Base-by-base conservation (phyloP, 2,329 filamentous ascomycete genomes). In the Colletotrichum kahawae region DNA sequence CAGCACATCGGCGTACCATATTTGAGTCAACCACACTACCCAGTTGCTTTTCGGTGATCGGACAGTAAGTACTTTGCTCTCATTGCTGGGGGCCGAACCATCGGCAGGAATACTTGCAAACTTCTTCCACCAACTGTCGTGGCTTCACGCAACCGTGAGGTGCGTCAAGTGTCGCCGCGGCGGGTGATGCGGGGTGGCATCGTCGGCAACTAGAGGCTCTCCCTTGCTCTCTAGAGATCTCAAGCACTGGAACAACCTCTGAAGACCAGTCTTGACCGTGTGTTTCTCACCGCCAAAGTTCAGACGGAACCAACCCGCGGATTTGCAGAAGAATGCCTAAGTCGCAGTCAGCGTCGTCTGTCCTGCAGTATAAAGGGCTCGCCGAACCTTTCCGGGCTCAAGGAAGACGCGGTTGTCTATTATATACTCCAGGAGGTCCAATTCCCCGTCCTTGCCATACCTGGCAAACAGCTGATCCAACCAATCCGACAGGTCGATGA, bases 241-340 rank as follows among this genome's bases (percentile, higher is more conserved):
- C 38, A 72, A 31, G 38, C 64, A 43, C 3, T 33, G 18, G 24
- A 63, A 62, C 2, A 72, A n/a, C 16, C 70, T 68, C 31, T 63
- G 64, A 4, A 72, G 31, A 9, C 70, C 70, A 4, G 67, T 24
- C 38, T 68, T 72, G 18, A 57, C 59, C 1, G 64, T 68, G 5
- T 72, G 27, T 34, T 68, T 68, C 31, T 72, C 70, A 13, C 70
- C 43, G 16, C 70, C 70, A 8, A 72, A 68, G 14, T 43, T 63
- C 7, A 75, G 62, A 24, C 72, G 67, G 33, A 71, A 75, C 60
- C 62, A 71, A 18, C 72, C 67, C 5, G 67, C 31, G 1, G 27
- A 36, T 9, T 67, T 54, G 21, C 67, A 63, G 33, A 31, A 66
- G 38, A 66, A 66, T 33, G 63, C 21, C 72, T 75, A 36, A 10